Percentiles rank a stretch among this genome's conserved stretches.
Evolutionary conservation across 1,139 yeast genomes (phyloP).

Genomic region (Saccharomycopsis hybrid): DNA sequence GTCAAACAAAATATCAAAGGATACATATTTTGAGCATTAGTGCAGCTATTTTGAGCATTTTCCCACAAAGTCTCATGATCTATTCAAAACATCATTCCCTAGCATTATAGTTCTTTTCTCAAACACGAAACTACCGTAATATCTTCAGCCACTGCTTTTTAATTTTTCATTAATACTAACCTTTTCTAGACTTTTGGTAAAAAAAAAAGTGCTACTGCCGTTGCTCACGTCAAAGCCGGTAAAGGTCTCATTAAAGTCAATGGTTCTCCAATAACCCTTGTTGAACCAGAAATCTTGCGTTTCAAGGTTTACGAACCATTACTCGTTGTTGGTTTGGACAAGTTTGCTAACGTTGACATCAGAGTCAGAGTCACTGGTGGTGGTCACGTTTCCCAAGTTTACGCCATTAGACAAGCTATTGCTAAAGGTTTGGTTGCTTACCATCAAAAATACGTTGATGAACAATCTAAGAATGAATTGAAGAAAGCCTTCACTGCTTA

Average conservation of each 20-base stretch:
- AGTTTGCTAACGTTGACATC: constrained; percentile 96
- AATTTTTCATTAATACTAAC: too few species aligned
- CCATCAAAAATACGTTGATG: constrained; percentile 99
- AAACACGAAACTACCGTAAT: too few species aligned
- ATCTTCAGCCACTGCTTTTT: too few species aligned
- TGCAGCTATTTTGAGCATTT: not conserved
- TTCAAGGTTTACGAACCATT: constrained; percentile 99
- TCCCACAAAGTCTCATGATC: not conserved
- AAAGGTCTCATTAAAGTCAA: constrained; percentile 98
- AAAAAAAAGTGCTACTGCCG: constrained; percentile 99
- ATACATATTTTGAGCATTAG: too few species aligned
- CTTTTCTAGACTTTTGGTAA: constrained; percentile 87
- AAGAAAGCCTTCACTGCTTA: constrained; percentile 96
- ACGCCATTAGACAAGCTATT: constrained; percentile 99
- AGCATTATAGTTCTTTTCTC: not conserved
- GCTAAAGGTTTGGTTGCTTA: constrained; percentile 99
- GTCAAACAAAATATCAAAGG: too few species aligned
- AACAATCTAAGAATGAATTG: constrained; percentile 98
- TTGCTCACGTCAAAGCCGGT: constrained; percentile 99
- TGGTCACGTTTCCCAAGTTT: constrained; percentile 99
- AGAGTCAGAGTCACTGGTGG: constrained; percentile 99
- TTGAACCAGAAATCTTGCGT: constrained; percentile 98
- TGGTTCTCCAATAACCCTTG: constrained; percentile 99
- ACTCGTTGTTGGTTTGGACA: constrained; percentile 96
- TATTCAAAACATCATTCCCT: not conserved